Evolutionary conservation across 2,329 filamentous ascomycete species (phyloP).

Genomic region (Paradendryphiella salina): DNA sequence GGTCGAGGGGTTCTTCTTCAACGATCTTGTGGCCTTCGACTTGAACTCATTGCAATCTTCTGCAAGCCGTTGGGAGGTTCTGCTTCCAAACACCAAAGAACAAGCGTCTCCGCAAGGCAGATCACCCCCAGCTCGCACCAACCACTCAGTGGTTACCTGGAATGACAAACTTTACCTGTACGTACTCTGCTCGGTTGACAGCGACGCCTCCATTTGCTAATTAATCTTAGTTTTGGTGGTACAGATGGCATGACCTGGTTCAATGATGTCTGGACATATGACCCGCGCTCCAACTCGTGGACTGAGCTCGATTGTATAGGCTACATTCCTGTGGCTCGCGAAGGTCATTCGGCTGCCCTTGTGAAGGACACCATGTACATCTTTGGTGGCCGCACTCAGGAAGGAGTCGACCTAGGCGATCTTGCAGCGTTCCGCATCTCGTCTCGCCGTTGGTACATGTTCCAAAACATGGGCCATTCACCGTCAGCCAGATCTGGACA

Average conservation of each 20-base stretch:
- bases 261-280: slow-evolving; percentile 98
- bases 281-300: slow-evolving; percentile 82
- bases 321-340: slow-evolving; percentile 90
- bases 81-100: slow-evolving; percentile 75
- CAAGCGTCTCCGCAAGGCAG: slow-evolving; percentile 44
- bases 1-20: slow-evolving; percentile 97
- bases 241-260: slow-evolving; percentile 98
- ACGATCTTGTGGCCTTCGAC: slow-evolving; percentile 93
- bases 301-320: slow-evolving; percentile 91
- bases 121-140: slow-evolving; percentile 81
- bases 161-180: slow-evolving; percentile 89
- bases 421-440: slow-evolving; percentile 82
- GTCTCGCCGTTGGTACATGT: slow-evolving; percentile 94
- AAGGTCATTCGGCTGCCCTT: slow-evolving; percentile 90
- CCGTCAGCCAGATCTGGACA: slow-evolving; percentile 92
- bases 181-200: slow-evolving; percentile 55
- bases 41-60: slow-evolving; percentile 91
- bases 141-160: slow-evolving; percentile 88
- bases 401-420: slow-evolving; percentile 89
- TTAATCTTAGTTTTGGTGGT: slow-evolving; percentile 75
- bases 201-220: slow-evolving; percentile 11
- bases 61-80: slow-evolving; percentile 89
- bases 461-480: slow-evolving; percentile 98
- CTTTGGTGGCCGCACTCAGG: slow-evolving; percentile 93
- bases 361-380: slow-evolving; percentile 99